These are phyloP conservation scores for Metroxylon sagu DNA, from an alignment of 176 grass and related monocot species.

Conservation along the genomic window DNA sequence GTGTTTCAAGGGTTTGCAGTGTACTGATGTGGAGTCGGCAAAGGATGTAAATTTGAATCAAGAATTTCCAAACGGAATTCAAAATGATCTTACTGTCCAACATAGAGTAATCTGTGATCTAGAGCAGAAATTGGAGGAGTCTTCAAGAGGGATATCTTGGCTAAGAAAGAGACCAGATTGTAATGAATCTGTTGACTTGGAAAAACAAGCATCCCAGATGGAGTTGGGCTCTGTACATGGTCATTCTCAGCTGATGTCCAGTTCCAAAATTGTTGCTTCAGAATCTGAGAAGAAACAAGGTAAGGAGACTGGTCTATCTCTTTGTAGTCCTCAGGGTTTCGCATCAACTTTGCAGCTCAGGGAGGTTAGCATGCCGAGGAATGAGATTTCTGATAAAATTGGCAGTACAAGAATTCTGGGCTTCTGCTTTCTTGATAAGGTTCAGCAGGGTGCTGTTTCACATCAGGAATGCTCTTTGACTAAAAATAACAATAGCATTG, in stretches of 20 bases:
- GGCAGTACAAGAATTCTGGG: constrained; percentile 3
- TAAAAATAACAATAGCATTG: background rate
- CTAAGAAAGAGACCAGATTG: constrained; percentile 11
- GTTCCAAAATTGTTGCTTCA: constrained; percentile 19
- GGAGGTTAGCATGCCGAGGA: background rate
- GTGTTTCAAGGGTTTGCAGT: constrained; percentile 15
- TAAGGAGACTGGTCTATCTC: constrained; percentile 2
- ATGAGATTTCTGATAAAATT: constrained; percentile 5
- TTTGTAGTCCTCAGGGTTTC: background rate
- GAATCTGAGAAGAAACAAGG: constrained; percentile 2
- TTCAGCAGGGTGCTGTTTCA: constrained; percentile 11
- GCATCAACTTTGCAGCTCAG: background rate
- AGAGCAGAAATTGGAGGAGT: constrained; percentile 10
- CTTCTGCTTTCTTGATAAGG: constrained; percentile 9
- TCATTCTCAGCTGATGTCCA: constrained; percentile 14
- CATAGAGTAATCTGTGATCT: background rate
- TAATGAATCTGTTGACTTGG: constrained; percentile 12
- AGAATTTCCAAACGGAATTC: constrained; percentile 4
- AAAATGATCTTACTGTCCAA: constrained; percentile 15
- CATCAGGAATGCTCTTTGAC: background rate
- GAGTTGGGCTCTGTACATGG: constrained; percentile 16
- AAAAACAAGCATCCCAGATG: constrained; percentile 14
- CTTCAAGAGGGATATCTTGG: constrained; percentile 16
- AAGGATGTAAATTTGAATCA: constrained; percentile 22
- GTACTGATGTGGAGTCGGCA: background rate